A percentile compares a stretch with the other conserved stretches of the same genome.
Conservation (phyloP, 1,139 yeast species). For the Lodderomyces jiufengensis region DNA sequence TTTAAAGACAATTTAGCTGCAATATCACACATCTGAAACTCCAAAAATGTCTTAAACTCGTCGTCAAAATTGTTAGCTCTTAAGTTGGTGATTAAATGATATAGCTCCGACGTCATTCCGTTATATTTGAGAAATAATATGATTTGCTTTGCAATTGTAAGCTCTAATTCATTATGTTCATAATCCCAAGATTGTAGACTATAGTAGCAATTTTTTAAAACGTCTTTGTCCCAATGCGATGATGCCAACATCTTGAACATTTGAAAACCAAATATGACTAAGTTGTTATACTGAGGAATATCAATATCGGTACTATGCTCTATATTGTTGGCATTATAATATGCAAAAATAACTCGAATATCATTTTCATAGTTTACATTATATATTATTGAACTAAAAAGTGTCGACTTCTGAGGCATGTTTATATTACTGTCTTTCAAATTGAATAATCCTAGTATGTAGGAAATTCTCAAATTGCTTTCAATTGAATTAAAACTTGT, state of each 20-base stretch:
- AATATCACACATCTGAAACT: constrained; percentile 16
- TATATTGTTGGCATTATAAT: too few relatives aligned
- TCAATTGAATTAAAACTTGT: too few relatives aligned
- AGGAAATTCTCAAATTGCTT: too few relatives aligned
- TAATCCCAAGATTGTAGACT: constrained; percentile 6
- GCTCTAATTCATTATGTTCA: constrained; percentile 20
- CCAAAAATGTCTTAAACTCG: constrained; percentile 12
- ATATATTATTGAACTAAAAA: too few relatives aligned
- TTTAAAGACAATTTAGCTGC: constrained; percentile 12
- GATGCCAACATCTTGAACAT: constrained; percentile 19
- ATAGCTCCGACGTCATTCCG: constrained; percentile 27
- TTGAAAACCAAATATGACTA: constrained; percentile 20
- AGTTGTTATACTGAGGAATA: constrained; percentile 3
- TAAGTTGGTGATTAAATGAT: constrained; percentile 18
- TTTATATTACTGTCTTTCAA: too few relatives aligned
- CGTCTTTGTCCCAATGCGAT: constrained; percentile 19
- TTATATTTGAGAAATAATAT: constrained; percentile 35
- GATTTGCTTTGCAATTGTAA: constrained; percentile 26
- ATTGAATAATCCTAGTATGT: too few relatives aligned
- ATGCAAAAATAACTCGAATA: too few relatives aligned
- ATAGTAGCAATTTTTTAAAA: constrained; percentile 14
- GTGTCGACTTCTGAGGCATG: too few relatives aligned
- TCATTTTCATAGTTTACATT: too few relatives aligned
- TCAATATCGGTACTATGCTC: too few relatives aligned
- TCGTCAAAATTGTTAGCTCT: constrained; percentile 10